Base-by-base conservation (phyloP, 163 green algal species). In the Volvox carteri region DNA sequence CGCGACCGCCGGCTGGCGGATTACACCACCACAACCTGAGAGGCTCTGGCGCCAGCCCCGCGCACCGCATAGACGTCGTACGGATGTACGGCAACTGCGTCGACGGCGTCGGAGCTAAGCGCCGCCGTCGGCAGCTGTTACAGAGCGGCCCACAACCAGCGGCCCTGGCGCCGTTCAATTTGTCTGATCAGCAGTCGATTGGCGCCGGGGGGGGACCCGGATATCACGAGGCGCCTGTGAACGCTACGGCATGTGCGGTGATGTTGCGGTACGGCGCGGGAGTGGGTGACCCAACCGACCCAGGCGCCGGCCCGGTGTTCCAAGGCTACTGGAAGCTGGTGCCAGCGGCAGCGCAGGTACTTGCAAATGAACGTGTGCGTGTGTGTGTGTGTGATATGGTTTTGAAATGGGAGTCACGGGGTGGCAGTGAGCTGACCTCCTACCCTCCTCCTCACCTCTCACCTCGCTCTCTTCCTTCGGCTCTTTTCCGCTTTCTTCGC, bases 241-340 rank as follows among this genome's bases (percentile, higher is more conserved):
- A 68, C 48, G 42, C 33, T 48, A 84, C 0, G 12, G 42, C 44
- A 35, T 86, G 78, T 30, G 37, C 78, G 28, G 56, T 86, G 3
- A 42, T 75, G 39, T 25, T 86, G 54, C 78, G n/a, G 48, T 86
- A 86, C 78, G 56, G 54, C 42, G 78, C 78, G 6, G 28, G 56
- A 14, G 39, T 86, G 39, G 78, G 54, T 21, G 78, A 86, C 37
- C 78, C 78, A 21, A 74, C 54, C 0, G 37, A 44, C 35, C 4
- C 54, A 7, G n/a, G 39, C 37, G 35, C 67, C 0, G 37, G 67
- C 50, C 78, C 78, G 0, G 65, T 86, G 14, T 86, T 86, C 35
- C 42, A 72, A 35, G 81, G 58, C 1, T 52, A 21, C 0, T 86
- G 79, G 79, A 52, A 72, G 62, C 9, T 52, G 42, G 30, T 78